These are phyloP conservation scores for Aspergillus sp. DNA, from an alignment of 2,329 filamentous ascomycete genomes.

Conservation along the genomic window DNA sequence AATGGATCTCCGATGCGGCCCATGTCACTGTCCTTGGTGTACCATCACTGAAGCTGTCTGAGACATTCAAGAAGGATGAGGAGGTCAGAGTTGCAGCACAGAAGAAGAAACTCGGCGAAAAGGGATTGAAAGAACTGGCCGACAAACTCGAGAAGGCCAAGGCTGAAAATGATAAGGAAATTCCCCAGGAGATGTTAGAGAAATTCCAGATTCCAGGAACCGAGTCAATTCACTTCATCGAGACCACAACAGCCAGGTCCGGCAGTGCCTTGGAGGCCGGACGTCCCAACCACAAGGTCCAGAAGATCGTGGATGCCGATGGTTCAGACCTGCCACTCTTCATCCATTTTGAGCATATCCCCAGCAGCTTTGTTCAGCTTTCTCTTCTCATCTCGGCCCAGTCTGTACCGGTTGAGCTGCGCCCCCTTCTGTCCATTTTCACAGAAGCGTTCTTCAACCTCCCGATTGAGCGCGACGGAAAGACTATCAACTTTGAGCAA, in stretches of 20 bases:
- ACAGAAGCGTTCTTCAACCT: constrained; percentile 93
- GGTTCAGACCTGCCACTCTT: constrained; percentile 68
- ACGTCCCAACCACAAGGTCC: constrained; percentile 61
- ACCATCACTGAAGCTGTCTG: constrained; percentile 73
- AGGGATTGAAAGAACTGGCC: constrained; percentile 70
- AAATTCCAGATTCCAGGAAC: constrained; percentile 77
- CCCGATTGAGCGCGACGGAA: constrained; percentile 71
- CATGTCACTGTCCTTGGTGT: constrained; percentile 86
- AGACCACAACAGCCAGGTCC: constrained; percentile 76
- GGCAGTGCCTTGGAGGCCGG: constrained; percentile 73
- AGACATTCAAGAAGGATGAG: constrained; percentile 77
- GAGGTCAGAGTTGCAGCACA: constrained; percentile 72
- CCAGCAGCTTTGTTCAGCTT: constrained; percentile 86
- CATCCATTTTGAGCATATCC: constrained; percentile 94
- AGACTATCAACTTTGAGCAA: constrained; percentile 80
- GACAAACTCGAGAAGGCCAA: constrained; percentile 78
- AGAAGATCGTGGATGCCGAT: constrained; percentile 70
- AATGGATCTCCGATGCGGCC: constrained; percentile 78
- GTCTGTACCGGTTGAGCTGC: constrained; percentile 71
- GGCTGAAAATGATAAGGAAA: constrained; percentile 79
- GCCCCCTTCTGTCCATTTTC: constrained; percentile 80
- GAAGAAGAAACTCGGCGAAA: constrained; percentile 72
- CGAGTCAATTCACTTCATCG: constrained; percentile 91
- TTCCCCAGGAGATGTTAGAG: constrained; percentile 76
- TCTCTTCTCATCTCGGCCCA: constrained; percentile 75